Evolutionary conservation across 1,284 basidiomycete species (phyloP).

Genomic region (Trichosporon coremiiforme): DNA sequence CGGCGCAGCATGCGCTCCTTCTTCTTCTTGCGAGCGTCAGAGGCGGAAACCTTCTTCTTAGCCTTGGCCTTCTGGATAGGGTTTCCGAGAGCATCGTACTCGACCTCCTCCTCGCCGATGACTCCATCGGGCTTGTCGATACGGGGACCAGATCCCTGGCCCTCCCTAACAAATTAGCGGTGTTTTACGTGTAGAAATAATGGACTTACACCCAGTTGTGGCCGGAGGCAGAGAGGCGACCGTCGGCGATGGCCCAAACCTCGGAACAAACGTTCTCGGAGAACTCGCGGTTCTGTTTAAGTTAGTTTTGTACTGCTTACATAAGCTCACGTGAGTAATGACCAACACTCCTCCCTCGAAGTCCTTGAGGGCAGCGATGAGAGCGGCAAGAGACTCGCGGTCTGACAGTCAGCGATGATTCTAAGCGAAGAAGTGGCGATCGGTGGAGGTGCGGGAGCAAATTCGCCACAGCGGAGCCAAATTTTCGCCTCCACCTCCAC

Average conservation of each 20-base stretch:
- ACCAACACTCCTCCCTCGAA: conserved; percentile 97
- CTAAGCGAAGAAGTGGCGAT: not conserved
- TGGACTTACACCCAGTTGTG: conserved; percentile 80
- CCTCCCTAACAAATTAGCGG: conserved; percentile 61
- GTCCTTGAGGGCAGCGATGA: conserved; percentile 92
- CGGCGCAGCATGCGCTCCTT: conserved; percentile 91
- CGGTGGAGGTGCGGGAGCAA: not conserved
- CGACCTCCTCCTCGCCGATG: conserved; percentile 71
- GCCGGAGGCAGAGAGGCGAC: conserved; percentile 87
- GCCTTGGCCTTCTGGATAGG: conserved; percentile 63
- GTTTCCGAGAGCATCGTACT: conserved; percentile 86
- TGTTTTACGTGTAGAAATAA: too few relatives aligned
- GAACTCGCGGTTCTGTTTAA: conserved; percentile 80
- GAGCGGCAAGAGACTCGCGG: conserved; percentile 93
- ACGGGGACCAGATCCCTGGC: conserved; percentile 82
- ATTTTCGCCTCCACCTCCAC: not conserved
- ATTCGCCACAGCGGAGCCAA: not conserved
- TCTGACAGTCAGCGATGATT: conserved; percentile 57
- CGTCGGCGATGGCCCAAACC: conserved; percentile 80
- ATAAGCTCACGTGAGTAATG: conserved; percentile 68
- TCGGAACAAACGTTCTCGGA: conserved; percentile 82
- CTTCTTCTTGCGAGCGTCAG: conserved; percentile 84
- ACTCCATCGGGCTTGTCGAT: conserved; percentile 89
- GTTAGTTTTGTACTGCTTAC: too few relatives aligned
- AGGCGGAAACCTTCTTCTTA: conserved; percentile 75